A percentile compares a stretch with the other conserved stretches of the same genome.
phyloP scores from a whole-genome alignment of 371 early-diverging fungal genomes.

The Mucor mucedo region DNA sequence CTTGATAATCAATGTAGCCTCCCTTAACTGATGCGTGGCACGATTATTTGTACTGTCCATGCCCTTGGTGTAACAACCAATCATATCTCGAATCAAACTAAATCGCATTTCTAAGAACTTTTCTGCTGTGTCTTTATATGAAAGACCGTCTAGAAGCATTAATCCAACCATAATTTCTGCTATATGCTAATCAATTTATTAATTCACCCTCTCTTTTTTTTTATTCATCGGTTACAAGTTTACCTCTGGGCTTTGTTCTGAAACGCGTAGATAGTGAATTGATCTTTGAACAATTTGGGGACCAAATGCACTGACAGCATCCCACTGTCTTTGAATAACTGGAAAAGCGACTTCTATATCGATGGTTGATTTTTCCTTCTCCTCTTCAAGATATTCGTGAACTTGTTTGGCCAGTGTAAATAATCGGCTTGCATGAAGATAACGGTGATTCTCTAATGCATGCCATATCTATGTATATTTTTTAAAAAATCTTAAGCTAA shows the following conservation, averaged over 20 bases:
- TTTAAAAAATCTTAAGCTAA: background rate
- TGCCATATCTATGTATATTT: slow-evolving; percentile 70
- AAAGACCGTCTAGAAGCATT: slow-evolving; percentile 64
- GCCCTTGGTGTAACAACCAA: slow-evolving; percentile 19
- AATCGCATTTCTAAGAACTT: slow-evolving; percentile 49
- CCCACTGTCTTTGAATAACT: slow-evolving; percentile 86
- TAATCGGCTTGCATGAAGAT: slow-evolving; percentile 73
- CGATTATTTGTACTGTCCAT: slow-evolving; percentile 24
- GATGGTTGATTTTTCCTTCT: slow-evolving; percentile 32
- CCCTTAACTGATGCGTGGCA: slow-evolving; percentile 39
- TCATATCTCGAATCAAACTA: slow-evolving; percentile 40
- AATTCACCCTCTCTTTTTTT: background rate
- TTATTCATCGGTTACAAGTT: background rate
- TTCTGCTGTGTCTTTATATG: slow-evolving; percentile 43
- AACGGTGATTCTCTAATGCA: slow-evolving; percentile 71
- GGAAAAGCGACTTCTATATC: slow-evolving; percentile 71
- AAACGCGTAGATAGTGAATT: slow-evolving; percentile 48
- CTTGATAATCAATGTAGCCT: slow-evolving; percentile 43
- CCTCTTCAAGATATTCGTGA: slow-evolving; percentile 63
- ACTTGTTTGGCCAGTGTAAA: slow-evolving; percentile 73
- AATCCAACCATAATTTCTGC: slow-evolving; percentile 65
- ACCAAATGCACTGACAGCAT: slow-evolving; percentile 77
- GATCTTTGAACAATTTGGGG: slow-evolving; percentile 75
- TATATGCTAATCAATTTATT: slow-evolving; percentile 45
- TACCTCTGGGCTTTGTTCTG: slow-evolving; percentile 60